Base-by-base conservation (phyloP, 2,329 filamentous ascomycete species). In the Orbilia ellipsospora region DNA sequence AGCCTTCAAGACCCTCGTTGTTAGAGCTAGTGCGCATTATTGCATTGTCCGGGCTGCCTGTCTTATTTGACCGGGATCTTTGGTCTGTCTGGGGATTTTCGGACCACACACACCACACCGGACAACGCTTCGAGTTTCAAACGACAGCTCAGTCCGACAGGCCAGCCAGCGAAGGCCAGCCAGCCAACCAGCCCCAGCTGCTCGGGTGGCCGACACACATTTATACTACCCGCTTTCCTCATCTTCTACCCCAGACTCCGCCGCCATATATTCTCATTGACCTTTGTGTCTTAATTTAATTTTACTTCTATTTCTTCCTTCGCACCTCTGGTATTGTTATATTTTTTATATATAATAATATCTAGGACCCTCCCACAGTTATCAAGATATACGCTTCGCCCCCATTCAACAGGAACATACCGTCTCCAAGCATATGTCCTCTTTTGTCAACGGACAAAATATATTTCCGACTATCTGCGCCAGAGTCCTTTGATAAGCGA, bases 221-320 rank as follows among this genome's bases (percentile, higher is more conserved):
- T 74, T 74, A 74, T 67, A 74, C 61, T 56, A 74, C 69, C 59
- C 52, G 48, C 50, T 52, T 67, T 66, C 69, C 69, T 67, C 69
- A 62, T 20, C 50, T 73, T 44, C 59, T 74, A 74, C 69, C 69
- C 69, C 69, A 74, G 69, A 74, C 69, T 74, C 54, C 63, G 62
- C 62, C 31, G 45, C 23, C 45, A 48, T 28, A 36, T 61, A 13
- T 18, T 50, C 26, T 16, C 23, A 26, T 23, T 44, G n/a, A 28
- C 10, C 16, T 48, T 28, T 12, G n/a, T 54, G 44, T 52, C 50
- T 31, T 60, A 42, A 18, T 45, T 56, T 31, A 5, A 54, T 44
- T 36, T 31, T 28, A 51, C 23, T 36, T 15, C 13, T 50, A 50
- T 50, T 36, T 56, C 31, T 36, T 36, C 31, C 31, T 6, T 36